phyloP scores from a whole-genome alignment of 2,329 filamentous ascomycete species.

The Colletotrichum sp. region DNA sequence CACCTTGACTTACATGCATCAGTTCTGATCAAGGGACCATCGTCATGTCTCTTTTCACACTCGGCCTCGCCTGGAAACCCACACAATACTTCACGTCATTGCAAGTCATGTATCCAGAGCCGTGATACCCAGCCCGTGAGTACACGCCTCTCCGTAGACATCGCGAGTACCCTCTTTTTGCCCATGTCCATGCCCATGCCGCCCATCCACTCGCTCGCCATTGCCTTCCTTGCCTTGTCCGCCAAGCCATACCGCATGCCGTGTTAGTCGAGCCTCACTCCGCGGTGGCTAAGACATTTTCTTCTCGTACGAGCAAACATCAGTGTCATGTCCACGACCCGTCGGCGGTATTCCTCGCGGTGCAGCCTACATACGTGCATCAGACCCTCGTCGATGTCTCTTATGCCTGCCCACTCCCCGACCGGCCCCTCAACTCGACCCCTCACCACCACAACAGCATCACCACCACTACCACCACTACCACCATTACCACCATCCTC shows the following conservation, averaged over 20 bases:
- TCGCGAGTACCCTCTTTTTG: background rate
- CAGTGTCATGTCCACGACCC: background rate
- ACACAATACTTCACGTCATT: background rate
- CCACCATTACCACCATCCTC: background rate
- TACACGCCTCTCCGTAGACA: background rate
- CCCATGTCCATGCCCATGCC: background rate
- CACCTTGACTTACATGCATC: background rate
- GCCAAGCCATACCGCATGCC: background rate
- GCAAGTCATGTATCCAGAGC: background rate
- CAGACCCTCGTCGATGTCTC: background rate
- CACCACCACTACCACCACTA: background rate
- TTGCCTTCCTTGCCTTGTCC: background rate
- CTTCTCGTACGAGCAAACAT: conserved; percentile 13
- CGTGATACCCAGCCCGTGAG: background rate
- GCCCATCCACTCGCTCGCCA: background rate
- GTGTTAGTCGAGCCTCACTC: conserved; percentile 11
- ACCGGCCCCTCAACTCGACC: background rate
- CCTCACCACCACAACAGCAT: background rate
- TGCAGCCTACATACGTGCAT: background rate
- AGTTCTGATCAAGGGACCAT: background rate
- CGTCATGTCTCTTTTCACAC: background rate
- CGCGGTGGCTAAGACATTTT: conserved; percentile 3
- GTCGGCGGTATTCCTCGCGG: background rate
- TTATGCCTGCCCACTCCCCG: background rate
- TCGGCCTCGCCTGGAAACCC: background rate